Conservation (phyloP, 371 early-diverging fungal species). For the Apophysomyces trapeziformis region DNA sequence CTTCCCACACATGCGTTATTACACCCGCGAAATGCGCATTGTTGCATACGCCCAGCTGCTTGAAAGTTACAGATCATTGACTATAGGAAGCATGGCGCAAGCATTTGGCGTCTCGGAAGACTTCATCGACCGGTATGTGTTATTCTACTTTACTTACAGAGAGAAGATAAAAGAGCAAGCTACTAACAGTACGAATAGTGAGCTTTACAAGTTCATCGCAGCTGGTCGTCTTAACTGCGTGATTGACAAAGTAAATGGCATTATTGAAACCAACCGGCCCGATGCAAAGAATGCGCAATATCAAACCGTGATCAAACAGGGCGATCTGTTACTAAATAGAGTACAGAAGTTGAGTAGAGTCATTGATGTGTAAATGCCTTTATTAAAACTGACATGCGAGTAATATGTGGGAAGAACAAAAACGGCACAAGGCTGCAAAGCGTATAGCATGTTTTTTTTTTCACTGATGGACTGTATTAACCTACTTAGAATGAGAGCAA, state of each 20-base stretch:
- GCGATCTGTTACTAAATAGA: slow-evolving; percentile 93
- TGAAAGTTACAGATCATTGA: slow-evolving; percentile 96
- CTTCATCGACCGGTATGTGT: slow-evolving; percentile 87
- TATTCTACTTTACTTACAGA: not conserved
- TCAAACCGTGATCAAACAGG: slow-evolving; percentile 94
- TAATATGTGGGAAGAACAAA: too few species aligned
- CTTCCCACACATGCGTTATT: slow-evolving; percentile 85
- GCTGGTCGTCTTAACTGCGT: slow-evolving; percentile 97
- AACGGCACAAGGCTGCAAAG: too few species aligned
- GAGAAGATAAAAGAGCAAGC: not conserved
- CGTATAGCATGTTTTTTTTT: too few species aligned
- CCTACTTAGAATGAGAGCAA: too few species aligned
- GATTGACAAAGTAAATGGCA: slow-evolving; percentile 98
- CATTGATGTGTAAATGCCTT: slow-evolving; percentile 68
- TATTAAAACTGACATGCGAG: too few species aligned
- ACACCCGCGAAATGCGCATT: slow-evolving; percentile 98
- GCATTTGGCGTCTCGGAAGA: slow-evolving; percentile 96
- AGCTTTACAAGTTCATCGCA: slow-evolving; percentile 95
- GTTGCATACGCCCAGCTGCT: slow-evolving; percentile 97
- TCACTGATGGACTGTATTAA: too few species aligned
- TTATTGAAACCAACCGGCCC: slow-evolving; percentile 96
- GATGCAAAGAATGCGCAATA: slow-evolving; percentile 97
- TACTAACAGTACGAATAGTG: slow-evolving; percentile 49
- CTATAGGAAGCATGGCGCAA: slow-evolving; percentile 95
- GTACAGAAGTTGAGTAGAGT: slow-evolving; percentile 96